phyloP scores from a whole-genome alignment of 768 basidiomycete species.

The Rhodosporidiobolus sp. region DNA sequence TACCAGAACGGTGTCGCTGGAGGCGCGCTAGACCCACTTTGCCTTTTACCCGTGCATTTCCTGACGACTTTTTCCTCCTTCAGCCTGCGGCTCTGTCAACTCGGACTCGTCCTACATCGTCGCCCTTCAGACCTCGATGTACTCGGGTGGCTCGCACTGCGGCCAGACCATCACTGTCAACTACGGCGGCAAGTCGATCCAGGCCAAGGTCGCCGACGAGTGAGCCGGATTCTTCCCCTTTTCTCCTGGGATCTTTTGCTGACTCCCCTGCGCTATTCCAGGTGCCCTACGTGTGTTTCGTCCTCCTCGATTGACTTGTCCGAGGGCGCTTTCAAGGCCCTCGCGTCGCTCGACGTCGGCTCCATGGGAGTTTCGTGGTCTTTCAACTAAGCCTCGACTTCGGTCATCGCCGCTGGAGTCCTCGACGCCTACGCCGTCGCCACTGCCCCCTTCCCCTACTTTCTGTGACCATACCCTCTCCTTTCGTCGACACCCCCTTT shows the following conservation, averaged over 20 bases:
- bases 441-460: not conserved
- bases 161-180: constrained; percentile 64
- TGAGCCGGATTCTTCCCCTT: constrained; percentile 47
- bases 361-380: constrained; percentile 48
- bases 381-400: not conserved
- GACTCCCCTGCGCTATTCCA: not conserved
- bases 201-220: constrained; percentile 48
- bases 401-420: no score
- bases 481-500: not conserved
- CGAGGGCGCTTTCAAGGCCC: constrained; percentile 60
- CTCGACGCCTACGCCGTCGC: not conserved
- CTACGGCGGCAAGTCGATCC: constrained; percentile 64
- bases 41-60: not conserved
- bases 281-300: constrained; percentile 10
- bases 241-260: constrained; percentile 44
- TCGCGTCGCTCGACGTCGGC: constrained; percentile 59
- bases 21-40: not conserved
- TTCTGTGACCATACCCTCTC: not conserved
- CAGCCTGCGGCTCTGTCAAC: constrained; percentile 70
- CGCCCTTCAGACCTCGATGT: constrained; percentile 57
- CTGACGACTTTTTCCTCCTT: constrained; percentile 37
- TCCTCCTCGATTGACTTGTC: constrained; percentile 60
- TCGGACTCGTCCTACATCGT: constrained; percentile 55
- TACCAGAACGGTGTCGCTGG: constrained; percentile 59
- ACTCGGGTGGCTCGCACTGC: constrained; percentile 62